Percentiles rank a stretch among this genome's conserved stretches.
These are phyloP conservation scores for Pseudozyma tsukubaensis DNA, from an alignment of 1,284 basidiomycete species.

Conservation along the genomic window DNA sequence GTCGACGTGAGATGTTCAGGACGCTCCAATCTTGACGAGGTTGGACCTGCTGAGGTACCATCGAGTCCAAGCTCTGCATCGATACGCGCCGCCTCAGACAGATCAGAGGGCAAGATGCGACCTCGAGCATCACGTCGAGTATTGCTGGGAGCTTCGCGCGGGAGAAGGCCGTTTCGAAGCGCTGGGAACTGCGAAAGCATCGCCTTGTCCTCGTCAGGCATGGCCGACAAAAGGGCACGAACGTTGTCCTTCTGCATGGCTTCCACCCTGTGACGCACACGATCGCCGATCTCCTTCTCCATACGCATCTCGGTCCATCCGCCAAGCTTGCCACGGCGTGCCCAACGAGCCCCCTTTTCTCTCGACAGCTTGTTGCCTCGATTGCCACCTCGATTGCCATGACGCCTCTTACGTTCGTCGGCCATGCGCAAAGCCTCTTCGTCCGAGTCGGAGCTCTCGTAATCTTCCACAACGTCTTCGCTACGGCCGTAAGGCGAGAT, in stretches of 20 bases:
- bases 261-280: slow-evolving; percentile 50
- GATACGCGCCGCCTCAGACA: slow-evolving; percentile 47
- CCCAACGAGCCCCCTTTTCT: slow-evolving; percentile 59
- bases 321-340: slow-evolving; percentile 63
- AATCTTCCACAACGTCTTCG: slow-evolving; percentile 18
- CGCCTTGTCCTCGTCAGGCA: slow-evolving; percentile 47
- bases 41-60: slow-evolving; percentile 12
- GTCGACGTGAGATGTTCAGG: slow-evolving; percentile 54
- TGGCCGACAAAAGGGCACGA: slow-evolving; percentile 50
- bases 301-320: slow-evolving; percentile 62
- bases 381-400: slow-evolving; percentile 55
- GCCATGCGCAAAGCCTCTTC: slow-evolving; percentile 48
- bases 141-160: slow-evolving; percentile 20
- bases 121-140: slow-evolving; percentile 33
- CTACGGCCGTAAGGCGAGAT: slow-evolving; percentile 19
- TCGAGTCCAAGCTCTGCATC: slow-evolving; percentile 49
- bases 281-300: slow-evolving; percentile 59
- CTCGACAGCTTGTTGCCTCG: slow-evolving; percentile 65
- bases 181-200: slow-evolving; percentile 43
- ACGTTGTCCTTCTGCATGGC: slow-evolving; percentile 60
- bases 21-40: slow-evolving; percentile 18
- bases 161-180: slow-evolving; percentile 33
- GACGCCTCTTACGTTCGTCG: slow-evolving; percentile 41
- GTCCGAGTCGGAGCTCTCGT: slow-evolving; percentile 44
- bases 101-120: slow-evolving; percentile 35